Base-by-base conservation (phyloP, 73 alveolate species). In the Breviolum minutum region DNA sequence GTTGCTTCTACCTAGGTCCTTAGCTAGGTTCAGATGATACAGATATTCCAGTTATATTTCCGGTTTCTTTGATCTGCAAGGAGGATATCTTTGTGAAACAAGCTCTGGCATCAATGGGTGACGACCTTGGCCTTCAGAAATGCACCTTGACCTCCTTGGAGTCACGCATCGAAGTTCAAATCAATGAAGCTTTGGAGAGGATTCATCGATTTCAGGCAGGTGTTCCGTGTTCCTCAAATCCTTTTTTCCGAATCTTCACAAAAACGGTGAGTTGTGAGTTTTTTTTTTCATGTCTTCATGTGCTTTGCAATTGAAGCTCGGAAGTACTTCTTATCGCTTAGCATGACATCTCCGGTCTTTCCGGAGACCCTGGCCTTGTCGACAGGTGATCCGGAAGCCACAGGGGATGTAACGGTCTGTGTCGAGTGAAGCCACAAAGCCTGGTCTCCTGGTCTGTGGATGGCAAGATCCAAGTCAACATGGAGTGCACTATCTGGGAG, bases 181-280 rank as follows among this genome's bases (percentile, higher is more conserved):
- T 85, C 94, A 60, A n/a, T 13, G 94, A 85, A 27, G 94, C 94
- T 26, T 26, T 85, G 94, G 94, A 85, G 79, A 76, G 94, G 29
- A 85, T 85, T 79, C 79, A 60, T 19, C 77, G 79, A 60, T 85
- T 85, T 63, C 62, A 85, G 94, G 94, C 40, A 71, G 24, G 77
- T 6, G 4, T 14, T 68, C 77, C 24, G 77, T 6, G 4, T 14
- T 68, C 77, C 24, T 68, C 77, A 68, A 22, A 14, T 68, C 24
- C 4, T 17, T 22, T 17, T 17, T 68, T 11, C 11, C 11, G 77
- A 68, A 14, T 17, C 77, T 68, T 68, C 77, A 22, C 17, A 17
- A 14, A 14, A 17, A 2, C 24, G 77, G 4, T 68, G 83, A 24
- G 83, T 10, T 19, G n/a, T 24, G 40, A 10, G 20, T 73, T 14